These are phyloP conservation scores for Acacia melanoxylon DNA, from an alignment of 306 rosid species.

Conservation along the genomic window DNA sequence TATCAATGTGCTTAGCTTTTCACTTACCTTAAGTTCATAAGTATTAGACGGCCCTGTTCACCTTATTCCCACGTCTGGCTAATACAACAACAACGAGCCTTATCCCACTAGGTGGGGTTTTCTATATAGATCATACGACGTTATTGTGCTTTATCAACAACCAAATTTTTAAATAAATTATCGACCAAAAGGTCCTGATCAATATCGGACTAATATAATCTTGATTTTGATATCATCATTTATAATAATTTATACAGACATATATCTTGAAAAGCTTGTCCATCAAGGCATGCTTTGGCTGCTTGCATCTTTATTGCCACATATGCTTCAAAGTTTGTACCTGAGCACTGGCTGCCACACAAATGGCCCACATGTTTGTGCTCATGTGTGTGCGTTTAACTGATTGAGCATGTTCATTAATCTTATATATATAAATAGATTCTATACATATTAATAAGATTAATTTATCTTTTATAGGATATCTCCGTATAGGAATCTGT, in stretches of 20 bases:
- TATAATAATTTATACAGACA: neutral
- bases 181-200: too few relatives aligned
- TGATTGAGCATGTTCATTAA: neutral
- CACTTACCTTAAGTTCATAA: constrained; percentile 14
- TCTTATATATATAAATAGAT: neutral
- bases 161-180: too few relatives aligned
- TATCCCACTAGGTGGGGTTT: too few relatives aligned
- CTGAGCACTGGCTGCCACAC: constrained; percentile 30
- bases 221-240: constrained; percentile 1
- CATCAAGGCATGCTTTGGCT: constrained; percentile 32
- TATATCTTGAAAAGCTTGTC: constrained; percentile 22
- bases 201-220: neutral
- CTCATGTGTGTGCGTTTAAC: neutral
- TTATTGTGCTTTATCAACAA: too few relatives aligned
- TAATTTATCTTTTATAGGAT: constrained; percentile 3
- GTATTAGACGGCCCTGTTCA: constrained; percentile 3
- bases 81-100: neutral
- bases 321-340: constrained; percentile 30
- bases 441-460: neutral
- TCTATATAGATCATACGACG: too few relatives aligned
- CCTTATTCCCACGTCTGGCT: neutral
- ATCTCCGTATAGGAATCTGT: constrained; percentile 32
- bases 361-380: constrained; percentile 50
- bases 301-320: constrained; percentile 33
- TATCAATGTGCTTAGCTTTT: neutral